Conservation (phyloP, 1,139 yeast genomes). For the Debaryomyces udenii region DNA sequence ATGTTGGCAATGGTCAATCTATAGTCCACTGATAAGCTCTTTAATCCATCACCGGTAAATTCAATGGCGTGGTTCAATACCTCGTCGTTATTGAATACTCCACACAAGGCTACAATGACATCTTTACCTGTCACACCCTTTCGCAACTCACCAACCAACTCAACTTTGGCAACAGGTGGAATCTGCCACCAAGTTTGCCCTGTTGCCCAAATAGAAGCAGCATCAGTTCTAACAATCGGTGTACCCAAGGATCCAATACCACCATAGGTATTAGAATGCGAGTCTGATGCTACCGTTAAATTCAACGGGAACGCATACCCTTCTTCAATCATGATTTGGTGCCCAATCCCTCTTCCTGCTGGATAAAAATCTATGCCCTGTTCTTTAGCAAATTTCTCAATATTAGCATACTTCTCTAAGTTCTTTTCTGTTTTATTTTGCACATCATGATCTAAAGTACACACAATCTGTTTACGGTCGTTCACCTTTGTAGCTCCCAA, state of each 20-base stretch:
- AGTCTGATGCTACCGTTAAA: constrained; percentile 94
- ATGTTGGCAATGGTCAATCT: constrained; percentile 95
- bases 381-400: constrained; percentile 81
- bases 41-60: constrained; percentile 86
- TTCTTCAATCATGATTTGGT: constrained; percentile 97
- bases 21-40: constrained; percentile 78
- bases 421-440: constrained; percentile 91
- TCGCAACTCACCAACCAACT: constrained; percentile 78
- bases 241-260: constrained; percentile 96
- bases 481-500: constrained; percentile 84
- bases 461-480: constrained; percentile 87
- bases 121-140: constrained; percentile 94
- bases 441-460: constrained; percentile 96
- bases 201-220: constrained; percentile 99
- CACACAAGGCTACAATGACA: constrained; percentile 94
- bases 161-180: constrained; percentile 97
- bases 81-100: constrained; percentile 92
- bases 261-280: constrained; percentile 97
- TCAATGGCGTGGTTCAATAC: constrained; percentile 97
- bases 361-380: constrained; percentile 98
- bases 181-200: constrained; percentile 99
- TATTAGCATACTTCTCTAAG: constrained; percentile 81
- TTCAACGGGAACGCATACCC: constrained; percentile 97
- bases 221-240: constrained; percentile 97
- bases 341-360: constrained; percentile 99